A percentile compares a stretch with the other conserved stretches of the same genome.
Evolutionary conservation across 805 yeast genomes (phyloP).

Genomic region (Danielia oregonensis): DNA sequence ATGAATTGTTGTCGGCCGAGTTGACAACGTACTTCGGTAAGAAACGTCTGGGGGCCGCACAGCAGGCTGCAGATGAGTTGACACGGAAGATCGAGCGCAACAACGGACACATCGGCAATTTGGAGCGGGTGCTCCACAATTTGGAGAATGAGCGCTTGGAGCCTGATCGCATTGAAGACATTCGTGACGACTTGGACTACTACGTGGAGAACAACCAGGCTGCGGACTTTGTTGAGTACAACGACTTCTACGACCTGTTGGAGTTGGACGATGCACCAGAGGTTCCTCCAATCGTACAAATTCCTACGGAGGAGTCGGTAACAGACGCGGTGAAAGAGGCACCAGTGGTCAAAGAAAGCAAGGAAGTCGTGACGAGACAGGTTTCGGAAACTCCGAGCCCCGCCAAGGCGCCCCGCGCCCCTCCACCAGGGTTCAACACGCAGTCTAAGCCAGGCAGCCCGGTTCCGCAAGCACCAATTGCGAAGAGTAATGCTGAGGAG

Average conservation of each 20-base stretch:
- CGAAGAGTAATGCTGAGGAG: slow-evolving; percentile 13
- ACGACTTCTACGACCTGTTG: slow-evolving; percentile 83
- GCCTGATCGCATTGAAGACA: slow-evolving; percentile 68
- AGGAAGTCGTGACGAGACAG: no score
- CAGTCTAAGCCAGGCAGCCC: slow-evolving; percentile 15
- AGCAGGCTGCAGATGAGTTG: slow-evolving; percentile 57
- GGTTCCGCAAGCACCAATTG: slow-evolving; percentile 5
- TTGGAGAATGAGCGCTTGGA: slow-evolving; percentile 72
- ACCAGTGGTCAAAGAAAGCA: no score
- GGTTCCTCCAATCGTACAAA: slow-evolving; percentile 3
- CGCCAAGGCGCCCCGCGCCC: slow-evolving; percentile 9
- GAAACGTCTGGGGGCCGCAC: slow-evolving; percentile 52
- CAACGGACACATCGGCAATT: slow-evolving; percentile 68
- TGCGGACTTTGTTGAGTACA: slow-evolving; percentile 90
- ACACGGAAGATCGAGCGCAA: slow-evolving; percentile 68
- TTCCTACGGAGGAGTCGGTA: not conserved
- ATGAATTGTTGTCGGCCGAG: slow-evolving; percentile 74
- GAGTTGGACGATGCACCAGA: slow-evolving; percentile 51
- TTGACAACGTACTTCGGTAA: slow-evolving; percentile 40
- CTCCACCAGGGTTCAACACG: slow-evolving; percentile 17
- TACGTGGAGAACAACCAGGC: slow-evolving; percentile 93
- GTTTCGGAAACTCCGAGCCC: slow-evolving; percentile 7
- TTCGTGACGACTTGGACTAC: slow-evolving; percentile 87
- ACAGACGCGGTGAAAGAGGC: no score
- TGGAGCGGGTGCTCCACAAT: slow-evolving; percentile 74